phyloP scores from a whole-genome alignment of 768 basidiomycete genomes.

The Tylopilus balloui region DNA sequence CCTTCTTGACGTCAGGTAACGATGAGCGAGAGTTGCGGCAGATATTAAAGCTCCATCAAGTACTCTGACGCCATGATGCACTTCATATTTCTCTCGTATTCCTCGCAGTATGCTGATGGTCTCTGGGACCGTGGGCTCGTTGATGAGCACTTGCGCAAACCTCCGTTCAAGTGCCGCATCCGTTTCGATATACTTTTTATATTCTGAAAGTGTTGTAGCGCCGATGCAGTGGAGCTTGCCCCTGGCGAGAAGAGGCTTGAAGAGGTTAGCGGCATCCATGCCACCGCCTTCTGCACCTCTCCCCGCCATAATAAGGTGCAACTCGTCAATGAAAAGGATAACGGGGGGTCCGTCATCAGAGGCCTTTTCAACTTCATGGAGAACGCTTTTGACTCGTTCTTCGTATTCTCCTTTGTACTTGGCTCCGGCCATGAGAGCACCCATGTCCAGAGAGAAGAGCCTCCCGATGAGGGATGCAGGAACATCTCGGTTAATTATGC shows the following conservation, averaged over 20 bases:
- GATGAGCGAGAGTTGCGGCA: conserved; percentile 88
- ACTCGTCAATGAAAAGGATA: conserved; percentile 93
- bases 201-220: conserved; percentile 90
- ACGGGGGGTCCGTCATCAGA: conserved; percentile 71
- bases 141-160: conserved; percentile 90
- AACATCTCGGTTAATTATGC: conserved; percentile 92
- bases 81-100: conserved; percentile 90
- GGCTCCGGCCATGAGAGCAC: conserved; percentile 89
- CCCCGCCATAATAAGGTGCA: conserved; percentile 92
- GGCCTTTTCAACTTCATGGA: conserved; percentile 91
- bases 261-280: conserved; percentile 90
- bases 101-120: conserved; percentile 93
- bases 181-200: conserved; percentile 89
- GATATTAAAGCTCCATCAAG: conserved; percentile 82
- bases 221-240: conserved; percentile 79
- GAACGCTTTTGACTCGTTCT: conserved; percentile 88
- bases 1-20: conserved; percentile 80
- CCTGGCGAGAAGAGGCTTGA: conserved; percentile 88
- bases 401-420: conserved; percentile 97
- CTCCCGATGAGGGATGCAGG: conserved; percentile 69
- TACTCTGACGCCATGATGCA: conserved; percentile 88
- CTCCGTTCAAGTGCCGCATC: conserved; percentile 88
- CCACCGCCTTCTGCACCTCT: conserved; percentile 78
- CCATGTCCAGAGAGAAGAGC: conserved; percentile 88
- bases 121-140: conserved; percentile 85